Base-by-base conservation (phyloP, 139 green algal species). In the Yamagishiella unicocca region DNA sequence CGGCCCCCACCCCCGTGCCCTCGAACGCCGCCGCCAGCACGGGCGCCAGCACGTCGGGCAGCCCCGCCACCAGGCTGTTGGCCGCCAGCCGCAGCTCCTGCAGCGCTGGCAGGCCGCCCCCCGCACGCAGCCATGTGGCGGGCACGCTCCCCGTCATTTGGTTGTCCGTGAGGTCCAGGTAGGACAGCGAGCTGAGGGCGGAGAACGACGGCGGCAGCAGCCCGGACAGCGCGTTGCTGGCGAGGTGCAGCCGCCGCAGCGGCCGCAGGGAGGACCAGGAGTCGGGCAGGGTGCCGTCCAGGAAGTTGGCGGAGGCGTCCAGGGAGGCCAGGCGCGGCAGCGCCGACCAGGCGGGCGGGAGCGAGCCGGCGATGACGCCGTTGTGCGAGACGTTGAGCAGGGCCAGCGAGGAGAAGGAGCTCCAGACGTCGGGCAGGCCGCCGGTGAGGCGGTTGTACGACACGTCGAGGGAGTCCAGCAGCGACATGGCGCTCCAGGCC, bases 81-180 rank as follows among this genome's bases (percentile, higher is more conserved):
- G 35, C 38, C 0, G 14, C 77, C 38, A 84, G 35, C 9, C 0
- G 7, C 9, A 84, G 77, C 55, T 43, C 55, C 54, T 84, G 46
- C 8, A 84, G 77, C 9, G 29, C 8, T 4, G 55, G 55, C 77
- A 84, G 33, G 55, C 77, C 77, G 55, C 55, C 77, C 24, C 53
- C 33, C 7, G 43, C 76, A 19, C 76, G 10, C 27, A 84, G 55
- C 77, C 77, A 84, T 37, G 9, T 25, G 12, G 37, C 38, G 1
- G 77, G 77, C 38, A 84, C 55, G 46, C 1, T 21, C 37, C 77
- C 77, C 5, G 1, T 12, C 12, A 84, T 24, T 64, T 66, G 42
- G 66, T 90, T 87, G 53, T 70, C 68, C 19, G 76, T 43, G 19
- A 90, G 35, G 70, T 90, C 79, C 38, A 90, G 22, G 54, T 42